Conservation (phyloP, 805 yeast genomes). For the Yarrowia hollandica region DNA sequence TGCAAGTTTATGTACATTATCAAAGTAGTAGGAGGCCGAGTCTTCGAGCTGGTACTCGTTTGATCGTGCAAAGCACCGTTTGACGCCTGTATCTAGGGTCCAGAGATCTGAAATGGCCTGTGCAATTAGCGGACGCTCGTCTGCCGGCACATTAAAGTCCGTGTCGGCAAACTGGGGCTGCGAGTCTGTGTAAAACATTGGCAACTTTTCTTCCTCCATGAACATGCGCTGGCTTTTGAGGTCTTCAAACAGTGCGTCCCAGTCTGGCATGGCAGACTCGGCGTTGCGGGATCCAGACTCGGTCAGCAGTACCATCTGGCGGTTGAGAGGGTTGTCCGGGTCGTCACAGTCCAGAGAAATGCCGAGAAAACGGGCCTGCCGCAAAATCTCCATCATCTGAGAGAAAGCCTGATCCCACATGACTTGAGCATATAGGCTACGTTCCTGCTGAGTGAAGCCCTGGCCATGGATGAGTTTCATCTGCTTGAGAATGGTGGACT, state of each 20-base stretch:
- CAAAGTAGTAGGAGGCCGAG: slow-evolving; percentile 78
- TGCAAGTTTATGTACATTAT: slow-evolving; percentile 65
- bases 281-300: neutral
- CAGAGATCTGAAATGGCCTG: slow-evolving; percentile 69
- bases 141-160: neutral
- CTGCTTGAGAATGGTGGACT: slow-evolving; percentile 88
- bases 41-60: slow-evolving; percentile 85
- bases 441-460: slow-evolving; percentile 78
- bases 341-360: slow-evolving; percentile 67
- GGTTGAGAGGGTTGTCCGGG: neutral
- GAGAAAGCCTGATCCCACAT: slow-evolving; percentile 92
- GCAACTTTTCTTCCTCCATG: slow-evolving; percentile 4
- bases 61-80: slow-evolving; percentile 44
- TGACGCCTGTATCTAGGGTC: slow-evolving; percentile 68
- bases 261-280: neutral
- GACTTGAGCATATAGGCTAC: slow-evolving; percentile 76
- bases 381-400: slow-evolving; percentile 72
- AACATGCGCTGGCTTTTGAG: neutral
- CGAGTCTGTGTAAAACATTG: neutral
- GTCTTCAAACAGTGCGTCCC: neutral
- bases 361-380: slow-evolving; percentile 69
- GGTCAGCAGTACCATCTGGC: neutral
- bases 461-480: slow-evolving; percentile 81
- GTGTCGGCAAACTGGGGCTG: neutral
- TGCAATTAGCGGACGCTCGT: slow-evolving; percentile 51